Base-by-base conservation (phyloP, 805 yeast genomes). In the Candida coquimbonensis region DNA sequence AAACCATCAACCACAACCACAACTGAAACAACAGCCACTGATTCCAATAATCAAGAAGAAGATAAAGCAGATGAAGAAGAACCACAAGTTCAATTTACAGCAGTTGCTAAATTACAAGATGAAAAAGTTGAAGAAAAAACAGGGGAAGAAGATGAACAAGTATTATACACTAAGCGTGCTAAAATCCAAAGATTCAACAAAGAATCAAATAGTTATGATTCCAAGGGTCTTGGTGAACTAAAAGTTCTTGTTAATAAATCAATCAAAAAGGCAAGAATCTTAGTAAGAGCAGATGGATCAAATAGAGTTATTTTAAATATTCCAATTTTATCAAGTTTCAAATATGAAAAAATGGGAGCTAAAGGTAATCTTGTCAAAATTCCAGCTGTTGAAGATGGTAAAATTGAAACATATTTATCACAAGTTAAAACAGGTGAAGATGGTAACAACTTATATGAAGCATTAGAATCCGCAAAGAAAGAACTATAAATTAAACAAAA, bases 241-340 rank as follows among this genome's bases (percentile, higher is more conserved):
- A 85, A 87, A 56, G 70, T 91, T 12, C 68, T 91, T 45, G 78
- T 74, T 47, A 73, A 83, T 55, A 74, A 74, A 43, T 72, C 68
- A 2, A 80, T 83, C 9, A 50, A 59, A 0, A 87, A 87, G 59
- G 61, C 81, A 3, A 78, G 98, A 61, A 66, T 87, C 13, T 67
- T 91, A 34, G 74, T 91, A 19, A 79, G 98, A 57, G 87, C 96
- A 0, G 98, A 90, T 46, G 96, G 96, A 27, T 81, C 88, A 36
- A 83, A 84, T 36, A 77, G 95, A 54, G 81, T 89, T 14, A 63
- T 91, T 39, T 65, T 91, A 49, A 91, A 91, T 61, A 69, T 80
- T 13, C 65, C 71, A n/a, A 63, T 89, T 11, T 68, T 76, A 9
- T 74, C 74, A 44, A 77, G 76, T 42, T 67, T 87, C 48, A 69